phyloP scores from a whole-genome alignment of 2,329 filamentous ascomycete genomes.

The Venturia pyrina region DNA sequence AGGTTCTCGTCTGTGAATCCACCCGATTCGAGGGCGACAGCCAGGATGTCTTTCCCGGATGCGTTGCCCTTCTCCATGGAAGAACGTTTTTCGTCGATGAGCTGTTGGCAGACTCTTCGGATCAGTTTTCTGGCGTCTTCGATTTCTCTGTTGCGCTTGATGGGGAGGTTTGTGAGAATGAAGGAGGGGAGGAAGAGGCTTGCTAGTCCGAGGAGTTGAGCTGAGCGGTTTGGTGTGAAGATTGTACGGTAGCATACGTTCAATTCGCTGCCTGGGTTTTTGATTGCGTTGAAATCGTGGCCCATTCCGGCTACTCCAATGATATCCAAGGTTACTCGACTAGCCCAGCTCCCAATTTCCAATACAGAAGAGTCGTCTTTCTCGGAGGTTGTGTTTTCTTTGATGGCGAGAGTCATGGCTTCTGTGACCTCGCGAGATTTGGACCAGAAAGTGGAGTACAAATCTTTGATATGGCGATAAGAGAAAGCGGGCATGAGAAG shows the following conservation, averaged over 20 bases:
- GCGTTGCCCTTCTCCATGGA: slow-evolving; percentile 39
- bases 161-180: slow-evolving; percentile 53
- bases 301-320: slow-evolving; percentile 49
- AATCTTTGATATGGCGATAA: slow-evolving; percentile 40
- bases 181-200: slow-evolving; percentile 52
- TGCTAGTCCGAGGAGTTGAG: slow-evolving; percentile 48
- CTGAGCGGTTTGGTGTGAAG: slow-evolving; percentile 36
- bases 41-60: slow-evolving; percentile 63
- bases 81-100: slow-evolving; percentile 62
- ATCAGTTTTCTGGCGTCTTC: slow-evolving; percentile 26
- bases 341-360: slow-evolving; percentile 36
- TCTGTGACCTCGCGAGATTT: slow-evolving; percentile 34
- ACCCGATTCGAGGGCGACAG: slow-evolving; percentile 66
- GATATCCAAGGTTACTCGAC: slow-evolving; percentile 46
- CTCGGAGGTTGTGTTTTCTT: slow-evolving; percentile 15
- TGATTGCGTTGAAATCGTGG: slow-evolving; percentile 44
- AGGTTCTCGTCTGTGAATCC: slow-evolving; percentile 69
- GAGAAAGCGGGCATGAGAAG: slow-evolving; percentile 40
- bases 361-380: slow-evolving; percentile 21
- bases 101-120: slow-evolving; percentile 53
- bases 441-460: slow-evolving; percentile 40
- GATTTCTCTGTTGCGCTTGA: slow-evolving; percentile 52
- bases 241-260: slow-evolving; percentile 42
- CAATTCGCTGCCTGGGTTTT: slow-evolving; percentile 42
- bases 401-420: slow-evolving; percentile 22